Base-by-base conservation (phyloP, 345 rosid genomes). In the Lepidium sativum region DNA sequence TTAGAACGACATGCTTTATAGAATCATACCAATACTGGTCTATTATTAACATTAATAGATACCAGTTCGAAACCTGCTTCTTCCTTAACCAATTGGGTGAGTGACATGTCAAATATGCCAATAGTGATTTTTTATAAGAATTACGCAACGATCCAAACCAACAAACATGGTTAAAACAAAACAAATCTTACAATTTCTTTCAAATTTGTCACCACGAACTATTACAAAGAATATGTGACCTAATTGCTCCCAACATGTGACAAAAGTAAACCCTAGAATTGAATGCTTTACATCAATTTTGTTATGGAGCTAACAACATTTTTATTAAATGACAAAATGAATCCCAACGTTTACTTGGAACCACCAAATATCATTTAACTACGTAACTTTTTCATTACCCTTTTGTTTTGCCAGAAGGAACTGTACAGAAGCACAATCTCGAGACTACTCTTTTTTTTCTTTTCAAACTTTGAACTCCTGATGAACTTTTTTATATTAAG, bases 361-460 rank as follows among this genome's bases (percentile, higher is more conserved):
- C 35, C 51, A 54, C 63, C 75, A 47, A 47, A 54, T 53, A 54
- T 17, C 7, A 41, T 27, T 50, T 6, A 42, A 67, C 71, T 51
- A 58, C 12, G 51, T 65, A 18, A 42, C 4, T 11, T 35, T 14
- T 38, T 56, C 59, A 38, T 55, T 41, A 42, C 54, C 62, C 49
- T 66, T 40, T 15, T 49, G 7, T 67, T 37, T 32, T 21, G 65
- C 61, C 41, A 60, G 48, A 42, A 27, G 32, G 40, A 18, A 23
- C 76, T 72, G 71, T 72, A 65, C 76, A 72, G 40, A 17, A 45
- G 37, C 70, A 63, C 70, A 64, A 49, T 38, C 56, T 71, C 15
- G 12, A 56, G 59, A 37, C 41, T 54, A 51, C 0, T 3, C 3
- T 4, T 29, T 54, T 44, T 6, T 15, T 54, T 56, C 23, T 34